Conservation (phyloP, 2,329 filamentous ascomycete genomes). For the Hansfordia pulvinata region DNA sequence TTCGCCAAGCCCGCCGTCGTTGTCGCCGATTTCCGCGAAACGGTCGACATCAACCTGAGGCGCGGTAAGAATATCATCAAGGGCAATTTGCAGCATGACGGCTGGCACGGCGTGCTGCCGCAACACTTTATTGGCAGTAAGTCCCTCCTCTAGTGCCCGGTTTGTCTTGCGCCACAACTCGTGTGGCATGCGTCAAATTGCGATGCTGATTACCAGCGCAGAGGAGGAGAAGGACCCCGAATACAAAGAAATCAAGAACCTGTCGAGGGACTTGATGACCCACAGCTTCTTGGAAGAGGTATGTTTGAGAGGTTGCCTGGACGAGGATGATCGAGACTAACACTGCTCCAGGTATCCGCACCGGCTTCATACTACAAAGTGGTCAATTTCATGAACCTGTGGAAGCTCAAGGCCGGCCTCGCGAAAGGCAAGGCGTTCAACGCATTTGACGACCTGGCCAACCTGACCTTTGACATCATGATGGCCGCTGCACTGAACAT, state of each 20-base stretch:
- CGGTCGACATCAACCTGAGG: slow-evolving; percentile 5
- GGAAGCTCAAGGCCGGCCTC: slow-evolving; percentile 2
- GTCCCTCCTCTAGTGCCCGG: no score
- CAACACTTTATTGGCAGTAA: slow-evolving; percentile 2
- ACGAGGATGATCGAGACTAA: background rate
- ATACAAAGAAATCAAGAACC: slow-evolving; percentile 1
- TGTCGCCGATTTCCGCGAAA: slow-evolving; percentile 5
- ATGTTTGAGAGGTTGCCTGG: background rate
- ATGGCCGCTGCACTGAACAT: slow-evolving; percentile 2
- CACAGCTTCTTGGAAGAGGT: slow-evolving; percentile 2
- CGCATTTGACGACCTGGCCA: slow-evolving; percentile 1
- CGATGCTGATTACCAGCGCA: no score
- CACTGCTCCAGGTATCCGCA: background rate
- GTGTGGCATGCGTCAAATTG: no score
- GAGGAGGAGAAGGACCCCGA: slow-evolving; percentile 1
- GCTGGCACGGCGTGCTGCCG: slow-evolving; percentile 2
- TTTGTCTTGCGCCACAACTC: no score
- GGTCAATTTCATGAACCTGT: slow-evolving; percentile 1
- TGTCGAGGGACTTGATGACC: slow-evolving; percentile 4
- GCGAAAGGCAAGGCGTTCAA: slow-evolving; percentile 2
- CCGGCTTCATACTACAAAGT: slow-evolving; percentile 2
- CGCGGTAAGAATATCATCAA: slow-evolving; percentile 5
- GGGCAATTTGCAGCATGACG: background rate
- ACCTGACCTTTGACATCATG: slow-evolving; percentile 2
- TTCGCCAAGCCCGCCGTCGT: slow-evolving; percentile 3